Percentiles rank a stretch among this genome's conserved stretches.
These are phyloP conservation scores for Aureobasidium sp. DNA, from an alignment of 2,329 filamentous ascomycete species.

Conservation along the genomic window DNA sequence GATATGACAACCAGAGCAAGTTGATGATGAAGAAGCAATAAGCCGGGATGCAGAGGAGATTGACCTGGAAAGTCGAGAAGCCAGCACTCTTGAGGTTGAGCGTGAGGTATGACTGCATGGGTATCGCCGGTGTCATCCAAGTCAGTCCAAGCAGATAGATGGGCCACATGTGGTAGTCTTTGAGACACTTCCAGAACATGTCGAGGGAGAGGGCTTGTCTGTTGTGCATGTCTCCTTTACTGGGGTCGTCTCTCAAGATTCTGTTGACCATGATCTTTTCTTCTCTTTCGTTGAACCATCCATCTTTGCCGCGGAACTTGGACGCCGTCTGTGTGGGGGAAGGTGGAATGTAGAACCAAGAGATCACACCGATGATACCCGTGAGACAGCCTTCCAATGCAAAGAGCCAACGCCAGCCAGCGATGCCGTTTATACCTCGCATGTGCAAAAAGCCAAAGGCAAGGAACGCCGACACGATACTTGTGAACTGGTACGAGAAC, in stretches of 20 bases:
- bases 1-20: slow-evolving; percentile 40
- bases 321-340: slow-evolving; percentile 57
- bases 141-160: slow-evolving; percentile 42
- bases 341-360: slow-evolving; percentile 51
- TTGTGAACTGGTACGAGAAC: slow-evolving; percentile 52
- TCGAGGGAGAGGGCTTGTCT: slow-evolving; percentile 42
- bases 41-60: slow-evolving; percentile 34
- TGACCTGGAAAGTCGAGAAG: slow-evolving; percentile 35
- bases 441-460: slow-evolving; percentile 47
- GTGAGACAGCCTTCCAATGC: slow-evolving; percentile 41
- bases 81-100: slow-evolving; percentile 30
- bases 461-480: slow-evolving; percentile 48
- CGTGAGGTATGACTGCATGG: slow-evolving; percentile 32
- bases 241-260: slow-evolving; percentile 46
- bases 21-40: slow-evolving; percentile 43
- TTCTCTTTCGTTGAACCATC: slow-evolving; percentile 59
- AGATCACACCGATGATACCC: slow-evolving; percentile 45
- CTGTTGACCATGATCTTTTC: slow-evolving; percentile 63
- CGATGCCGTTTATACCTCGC: slow-evolving; percentile 36
- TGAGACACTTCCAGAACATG: slow-evolving; percentile 42
- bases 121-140: slow-evolving; percentile 32
- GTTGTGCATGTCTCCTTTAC: slow-evolving; percentile 53
- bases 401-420: slow-evolving; percentile 50
- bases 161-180: slow-evolving; percentile 50
- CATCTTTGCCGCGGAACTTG: slow-evolving; percentile 50